phyloP scores from a whole-genome alignment of 169 alveolate genomes.

The Plasmodium gallinaceum region DNA sequence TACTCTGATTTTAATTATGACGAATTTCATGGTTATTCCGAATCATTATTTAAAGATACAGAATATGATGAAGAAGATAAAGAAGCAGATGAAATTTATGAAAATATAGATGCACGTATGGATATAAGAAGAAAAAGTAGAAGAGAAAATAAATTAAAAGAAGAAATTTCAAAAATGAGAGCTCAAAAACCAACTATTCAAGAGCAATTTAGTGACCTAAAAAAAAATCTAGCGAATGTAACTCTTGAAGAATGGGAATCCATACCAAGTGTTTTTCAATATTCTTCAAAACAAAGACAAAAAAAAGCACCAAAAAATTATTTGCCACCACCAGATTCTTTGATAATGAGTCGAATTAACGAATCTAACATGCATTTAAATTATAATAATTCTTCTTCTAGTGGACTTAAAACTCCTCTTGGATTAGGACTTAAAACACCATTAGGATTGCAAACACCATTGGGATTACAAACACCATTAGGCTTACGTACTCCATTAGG shows the following conservation, averaged over 20 bases:
- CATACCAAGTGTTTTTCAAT: conserved; percentile 96
- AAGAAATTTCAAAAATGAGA: conserved; percentile 89
- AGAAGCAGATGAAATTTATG: conserved; percentile 94
- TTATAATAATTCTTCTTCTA: conserved; percentile 78
- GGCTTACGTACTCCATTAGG: conserved; percentile 90
- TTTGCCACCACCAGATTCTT: conserved; percentile 94
- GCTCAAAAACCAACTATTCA: conserved; percentile 85
- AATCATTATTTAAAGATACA: conserved; percentile 87
- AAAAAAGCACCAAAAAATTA: conserved; percentile 90
- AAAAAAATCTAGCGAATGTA: conserved; percentile 84
- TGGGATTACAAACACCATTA: conserved; percentile 90
- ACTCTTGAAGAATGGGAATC: conserved; percentile 97
- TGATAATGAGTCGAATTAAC: conserved; percentile 84
- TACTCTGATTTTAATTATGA: conserved; percentile 93
- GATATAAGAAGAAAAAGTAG: conserved; percentile 92
- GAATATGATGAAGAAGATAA: conserved; percentile 95
- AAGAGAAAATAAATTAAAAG: conserved; percentile 91
- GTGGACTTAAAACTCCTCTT: conserved; percentile 83
- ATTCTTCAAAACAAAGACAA: conserved; percentile 88
- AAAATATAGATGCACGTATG: conserved; percentile 92
- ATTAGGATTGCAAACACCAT: conserved; percentile 85
- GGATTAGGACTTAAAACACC: conserved; percentile 83
- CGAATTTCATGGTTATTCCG: conserved; percentile 94
- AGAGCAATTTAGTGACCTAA: conserved; percentile 82
- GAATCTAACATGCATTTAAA: conserved; percentile 83